A percentile compares a stretch with the other conserved stretches of the same genome.
phyloP scores from a whole-genome alignment of 352 stramenopile genomes.

The Phytophthora chlamydospora region DNA sequence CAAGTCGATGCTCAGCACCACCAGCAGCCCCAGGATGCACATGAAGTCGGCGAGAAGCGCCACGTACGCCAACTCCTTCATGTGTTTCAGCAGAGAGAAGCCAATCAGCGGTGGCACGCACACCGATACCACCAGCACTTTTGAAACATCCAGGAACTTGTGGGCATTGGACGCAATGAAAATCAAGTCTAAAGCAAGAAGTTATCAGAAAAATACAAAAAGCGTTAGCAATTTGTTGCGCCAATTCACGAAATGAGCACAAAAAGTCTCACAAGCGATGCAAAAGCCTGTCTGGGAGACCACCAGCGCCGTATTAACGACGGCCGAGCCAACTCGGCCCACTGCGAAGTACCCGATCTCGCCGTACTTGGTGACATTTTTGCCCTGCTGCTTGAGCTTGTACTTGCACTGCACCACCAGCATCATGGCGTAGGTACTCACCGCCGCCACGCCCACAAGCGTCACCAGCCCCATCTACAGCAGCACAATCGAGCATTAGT shows the following conservation, averaged over 20 bases:
- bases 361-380: conserved; percentile 75
- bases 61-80: conserved; percentile 89
- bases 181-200: conserved; percentile 73
- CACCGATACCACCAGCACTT: conserved; percentile 56
- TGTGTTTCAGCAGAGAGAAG: conserved; percentile 88
- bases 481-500: not conserved
- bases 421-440: conserved; percentile 79
- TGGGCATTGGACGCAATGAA: conserved; percentile 91
- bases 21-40: conserved; percentile 84
- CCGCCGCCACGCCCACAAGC: conserved; percentile 50
- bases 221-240: not conserved
- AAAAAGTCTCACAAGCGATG: conserved; percentile 68
- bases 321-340: conserved; percentile 57
- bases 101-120: conserved; percentile 70
- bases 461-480: conserved; percentile 63
- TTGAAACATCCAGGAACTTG: conserved; percentile 68
- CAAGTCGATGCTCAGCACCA: conserved; percentile 88
- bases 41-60: conserved; percentile 90
- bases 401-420: conserved; percentile 85
- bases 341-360: conserved; percentile 86
- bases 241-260: not conserved
- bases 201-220: not conserved
- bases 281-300: conserved; percentile 91
- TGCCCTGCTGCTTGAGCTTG: conserved; percentile 61
- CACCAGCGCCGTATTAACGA: conserved; percentile 89